phyloP scores from a whole-genome alignment of 495 filamentous ascomycete species.

The Sabuloglossum arenarium region DNA sequence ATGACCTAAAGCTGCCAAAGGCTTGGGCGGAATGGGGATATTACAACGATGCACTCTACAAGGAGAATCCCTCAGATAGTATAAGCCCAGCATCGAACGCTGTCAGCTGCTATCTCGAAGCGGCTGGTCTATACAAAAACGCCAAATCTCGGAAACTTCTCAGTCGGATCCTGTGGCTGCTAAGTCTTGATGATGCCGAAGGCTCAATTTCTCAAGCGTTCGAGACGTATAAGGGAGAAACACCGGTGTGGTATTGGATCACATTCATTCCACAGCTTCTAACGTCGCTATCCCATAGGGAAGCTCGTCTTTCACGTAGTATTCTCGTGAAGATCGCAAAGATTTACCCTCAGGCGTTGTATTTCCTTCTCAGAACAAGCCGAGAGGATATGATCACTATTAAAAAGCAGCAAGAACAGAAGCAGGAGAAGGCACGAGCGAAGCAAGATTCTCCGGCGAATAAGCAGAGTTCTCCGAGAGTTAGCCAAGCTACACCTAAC shows the following conservation, averaged over 20 bases:
- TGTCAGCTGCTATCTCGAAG: constrained; percentile 88
- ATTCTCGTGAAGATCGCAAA: constrained; percentile 89
- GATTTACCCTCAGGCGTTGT: constrained; percentile 76
- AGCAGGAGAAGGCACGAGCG: constrained; percentile 39
- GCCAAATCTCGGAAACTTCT: constrained; percentile 89
- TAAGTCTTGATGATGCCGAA: constrained; percentile 79
- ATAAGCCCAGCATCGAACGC: constrained; percentile 70
- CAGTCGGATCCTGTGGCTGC: constrained; percentile 87
- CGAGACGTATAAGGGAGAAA: constrained; percentile 87
- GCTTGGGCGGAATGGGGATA: constrained; percentile 99
- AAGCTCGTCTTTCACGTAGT: constrained; percentile 62
- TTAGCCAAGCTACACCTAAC: constrained; percentile 12
- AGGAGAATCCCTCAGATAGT: constrained; percentile 61
- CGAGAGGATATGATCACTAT: constrained; percentile 87
- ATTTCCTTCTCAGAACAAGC: constrained; percentile 82
- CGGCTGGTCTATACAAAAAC: constrained; percentile 87
- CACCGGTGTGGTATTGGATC: constrained; percentile 97
- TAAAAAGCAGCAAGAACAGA: constrained; percentile 69
- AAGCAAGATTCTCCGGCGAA: constrained; percentile 26
- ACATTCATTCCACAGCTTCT: constrained; percentile 95
- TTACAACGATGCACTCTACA: constrained; percentile 91
- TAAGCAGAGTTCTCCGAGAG: constrained; percentile 22
- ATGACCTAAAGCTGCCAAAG: constrained; percentile 85
- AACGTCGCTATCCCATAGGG: constrained; percentile 68
- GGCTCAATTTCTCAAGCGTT: constrained; percentile 62